Conservation (phyloP, 2,329 filamentous ascomycete species). For the Pseudofabraea citricarpa region DNA sequence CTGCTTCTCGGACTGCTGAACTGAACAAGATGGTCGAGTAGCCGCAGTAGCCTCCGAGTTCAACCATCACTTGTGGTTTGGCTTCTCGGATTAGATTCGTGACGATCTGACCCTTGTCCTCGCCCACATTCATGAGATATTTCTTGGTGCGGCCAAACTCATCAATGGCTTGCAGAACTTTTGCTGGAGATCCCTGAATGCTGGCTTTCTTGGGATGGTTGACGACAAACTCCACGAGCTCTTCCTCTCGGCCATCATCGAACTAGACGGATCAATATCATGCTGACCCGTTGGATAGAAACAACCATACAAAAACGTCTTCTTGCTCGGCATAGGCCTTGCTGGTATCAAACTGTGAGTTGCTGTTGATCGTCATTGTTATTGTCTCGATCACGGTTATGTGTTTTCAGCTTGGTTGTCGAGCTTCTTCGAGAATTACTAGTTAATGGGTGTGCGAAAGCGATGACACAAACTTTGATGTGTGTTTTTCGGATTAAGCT, state of each 20-base stretch:
- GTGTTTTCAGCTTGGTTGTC: too few species aligned
- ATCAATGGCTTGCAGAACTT: constrained; percentile 66
- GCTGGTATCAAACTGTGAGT: constrained; percentile 18
- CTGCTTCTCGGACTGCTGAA: constrained; percentile 56
- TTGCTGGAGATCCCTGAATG: constrained; percentile 55
- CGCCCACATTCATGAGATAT: constrained; percentile 77
- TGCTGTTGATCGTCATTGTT: too few species aligned
- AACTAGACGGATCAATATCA: constrained; percentile 31
- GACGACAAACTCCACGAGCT: constrained; percentile 67
- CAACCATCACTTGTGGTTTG: constrained; percentile 67
- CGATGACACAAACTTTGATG: too few species aligned
- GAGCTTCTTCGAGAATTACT: too few species aligned
- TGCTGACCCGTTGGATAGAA: not conserved
- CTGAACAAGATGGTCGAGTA: constrained; percentile 78
- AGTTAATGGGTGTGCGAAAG: too few species aligned
- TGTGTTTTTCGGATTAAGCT: too few species aligned
- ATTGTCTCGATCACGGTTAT: too few species aligned
- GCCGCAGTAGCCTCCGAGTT: constrained; percentile 76
- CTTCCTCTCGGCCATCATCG: constrained; percentile 70
- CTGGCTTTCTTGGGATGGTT: constrained; percentile 59
- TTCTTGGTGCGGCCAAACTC: constrained; percentile 60
- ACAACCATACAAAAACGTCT: constrained; percentile 15
- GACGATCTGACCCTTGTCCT: constrained; percentile 69
- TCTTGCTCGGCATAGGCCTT: constrained; percentile 21
- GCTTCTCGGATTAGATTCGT: constrained; percentile 60